These are phyloP conservation scores for Aspergillus steynii DNA, from an alignment of 495 filamentous ascomycete genomes.

Conservation along the genomic window DNA sequence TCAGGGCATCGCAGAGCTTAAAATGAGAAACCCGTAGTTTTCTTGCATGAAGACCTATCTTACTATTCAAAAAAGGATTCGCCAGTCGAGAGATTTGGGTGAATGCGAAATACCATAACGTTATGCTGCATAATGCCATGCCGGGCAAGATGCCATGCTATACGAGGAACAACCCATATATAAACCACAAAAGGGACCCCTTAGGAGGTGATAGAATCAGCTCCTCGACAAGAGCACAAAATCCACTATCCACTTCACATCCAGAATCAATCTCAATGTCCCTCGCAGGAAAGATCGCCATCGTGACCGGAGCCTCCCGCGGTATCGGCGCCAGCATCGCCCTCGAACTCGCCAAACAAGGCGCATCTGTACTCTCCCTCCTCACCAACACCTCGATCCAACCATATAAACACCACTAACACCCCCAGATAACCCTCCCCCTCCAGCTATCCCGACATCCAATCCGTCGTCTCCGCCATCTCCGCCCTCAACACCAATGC, in stretches of 20 bases:
- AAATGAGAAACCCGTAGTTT: no score
- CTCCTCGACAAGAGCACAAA: no score
- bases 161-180: background rate
- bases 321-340: slow-evolving; percentile 24
- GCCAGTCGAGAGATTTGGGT: no score
- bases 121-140: background rate
- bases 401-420: background rate
- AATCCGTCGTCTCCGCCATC: background rate
- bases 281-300: slow-evolving; percentile 39
- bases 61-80: no score
- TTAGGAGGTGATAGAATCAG: no score
- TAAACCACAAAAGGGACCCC: background rate
- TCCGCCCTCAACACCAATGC: background rate
- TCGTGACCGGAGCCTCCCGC: slow-evolving; percentile 35
- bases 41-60: no score
- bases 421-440: slow-evolving; percentile 12
- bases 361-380: slow-evolving; percentile 15
- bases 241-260: no score
- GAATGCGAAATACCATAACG: background rate
- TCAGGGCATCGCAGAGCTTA: no score
- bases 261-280: background rate
- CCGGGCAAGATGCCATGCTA: background rate
- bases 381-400: background rate
- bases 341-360: slow-evolving; percentile 19
- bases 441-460: background rate